A percentile compares a stretch with the other conserved stretches of the same genome.
Evolutionary conservation across 2,329 filamentous ascomycete species (phyloP).

Genomic region (Colletotrichum liaoningense): DNA sequence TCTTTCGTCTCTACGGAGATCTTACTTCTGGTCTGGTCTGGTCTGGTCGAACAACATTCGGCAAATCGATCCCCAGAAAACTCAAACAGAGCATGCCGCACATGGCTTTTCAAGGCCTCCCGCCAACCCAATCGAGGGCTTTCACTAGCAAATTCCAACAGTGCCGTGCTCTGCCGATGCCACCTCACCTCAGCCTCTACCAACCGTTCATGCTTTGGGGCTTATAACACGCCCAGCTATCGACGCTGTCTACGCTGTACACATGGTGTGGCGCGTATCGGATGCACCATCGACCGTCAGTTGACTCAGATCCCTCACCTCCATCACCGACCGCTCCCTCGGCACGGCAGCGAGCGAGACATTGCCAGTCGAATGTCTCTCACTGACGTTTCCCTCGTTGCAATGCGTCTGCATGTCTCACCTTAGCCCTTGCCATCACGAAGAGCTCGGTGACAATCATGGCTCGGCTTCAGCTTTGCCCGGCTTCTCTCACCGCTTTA

Average conservation of each 20-base stretch:
- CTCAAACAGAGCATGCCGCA: neutral
- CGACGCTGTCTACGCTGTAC: neutral
- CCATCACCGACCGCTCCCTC: conserved; percentile 15
- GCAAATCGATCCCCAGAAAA: neutral
- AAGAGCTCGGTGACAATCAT: neutral
- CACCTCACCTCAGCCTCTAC: conserved; percentile 24
- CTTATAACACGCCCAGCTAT: conserved; percentile 7
- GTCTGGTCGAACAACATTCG: neutral
- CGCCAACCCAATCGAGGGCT: conserved; percentile 4
- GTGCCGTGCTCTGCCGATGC: conserved; percentile 9
- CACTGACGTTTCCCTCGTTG: conserved; percentile 5
- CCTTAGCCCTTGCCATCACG: neutral
- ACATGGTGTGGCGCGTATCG: conserved; percentile 23
- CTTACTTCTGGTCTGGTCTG: neutral
- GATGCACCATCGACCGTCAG: conserved; percentile 23
- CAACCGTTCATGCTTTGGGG: conserved; percentile 18
- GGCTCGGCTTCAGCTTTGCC: neutral
- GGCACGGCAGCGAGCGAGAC: conserved; percentile 26
- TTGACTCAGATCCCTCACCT: conserved; percentile 32
- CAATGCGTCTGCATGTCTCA: conserved; percentile 17
- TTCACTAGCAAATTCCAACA: conserved; percentile 7
- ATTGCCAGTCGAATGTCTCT: conserved; percentile 20
- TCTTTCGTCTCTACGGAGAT: neutral
- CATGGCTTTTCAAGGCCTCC: conserved; percentile 10
- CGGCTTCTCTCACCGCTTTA: conserved; percentile 5